Base-by-base conservation (phyloP, 805 yeast species). In the Ogataea saltuana region DNA sequence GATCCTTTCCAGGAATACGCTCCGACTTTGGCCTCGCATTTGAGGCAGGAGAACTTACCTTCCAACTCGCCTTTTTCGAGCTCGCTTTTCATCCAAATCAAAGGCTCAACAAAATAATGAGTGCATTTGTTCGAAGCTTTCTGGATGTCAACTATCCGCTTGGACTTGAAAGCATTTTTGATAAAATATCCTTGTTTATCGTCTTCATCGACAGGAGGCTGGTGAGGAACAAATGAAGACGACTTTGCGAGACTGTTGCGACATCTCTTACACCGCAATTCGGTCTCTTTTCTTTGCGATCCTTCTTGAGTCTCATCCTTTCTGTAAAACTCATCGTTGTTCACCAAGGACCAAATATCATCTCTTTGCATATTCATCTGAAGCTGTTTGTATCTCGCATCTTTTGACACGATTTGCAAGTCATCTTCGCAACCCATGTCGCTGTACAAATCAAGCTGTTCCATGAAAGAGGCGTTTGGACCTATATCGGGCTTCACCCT, bases 1-100 rank as follows among this genome's bases (percentile, higher is more conserved):
- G 91, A 80, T 0, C 99, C 99, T 56, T 83, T 86, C 99, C 99
- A 93, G 49, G 83, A 80, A 61, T 89, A 93, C 0, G 88, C 89
- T 11, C 99, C 99, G 2, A 93, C 78, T 66, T 91, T 93, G 12
- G 85, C 72, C 4, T 70, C 69, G 68, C 99, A 93, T 57, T 83
- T 84, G 2, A 93, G 93, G 63, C 99, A 93, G 9, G 67, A 62
- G 33, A 93, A 80, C 57, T 85, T 87, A 2, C 99, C 99, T 61
- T 91, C 97, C 7, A 93, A 56, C 39, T 81, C 85, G 26, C 87
- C 87, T 52, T 76, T 74, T 35, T 75, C 80, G 29, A 91, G 67
- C 60, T 88, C 96, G 4, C 70, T 69, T 46, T 83, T 77, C 99
- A 93, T 93, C 99, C 99, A 93, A 25, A 72, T 72, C 41, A 91